phyloP scores from a whole-genome alignment of 306 rosid species.

The Inga leiocalycina region DNA sequence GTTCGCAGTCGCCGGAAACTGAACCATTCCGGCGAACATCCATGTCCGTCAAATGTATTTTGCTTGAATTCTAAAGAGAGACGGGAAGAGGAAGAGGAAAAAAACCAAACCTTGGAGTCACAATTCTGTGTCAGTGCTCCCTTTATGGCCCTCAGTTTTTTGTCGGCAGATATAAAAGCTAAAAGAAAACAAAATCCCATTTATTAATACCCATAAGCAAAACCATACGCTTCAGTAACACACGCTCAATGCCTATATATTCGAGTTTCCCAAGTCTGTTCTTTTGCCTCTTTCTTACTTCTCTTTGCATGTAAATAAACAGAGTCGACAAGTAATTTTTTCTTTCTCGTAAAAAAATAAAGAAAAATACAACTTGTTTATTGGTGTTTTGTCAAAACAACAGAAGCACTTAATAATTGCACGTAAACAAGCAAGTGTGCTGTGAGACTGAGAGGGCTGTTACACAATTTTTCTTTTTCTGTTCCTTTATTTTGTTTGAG shows the following conservation, averaged over 20 bases:
- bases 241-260: conserved; percentile 16
- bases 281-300: neutral
- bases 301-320: conserved; percentile 13
- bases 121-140: conserved; percentile 35
- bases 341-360: neutral
- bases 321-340: neutral
- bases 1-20: conserved; percentile 48
- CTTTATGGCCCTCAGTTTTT: conserved; percentile 51
- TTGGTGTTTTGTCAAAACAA: neutral
- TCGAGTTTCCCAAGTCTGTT: neutral
- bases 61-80: conserved; percentile 20
- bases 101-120: conserved; percentile 26
- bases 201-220: conserved; percentile 36
- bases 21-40: conserved; percentile 56
- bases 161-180: conserved; percentile 75
- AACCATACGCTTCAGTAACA: conserved; percentile 34
- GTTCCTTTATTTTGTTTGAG: neutral
- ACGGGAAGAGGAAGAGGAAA: conserved; percentile 17
- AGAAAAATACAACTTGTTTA: neutral
- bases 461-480: neutral
- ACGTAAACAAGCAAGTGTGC: neutral
- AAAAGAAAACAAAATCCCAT: conserved; percentile 34
- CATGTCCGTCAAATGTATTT: conserved; percentile 39
- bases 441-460: too few relatives aligned
- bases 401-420: conserved; percentile 16